Percentiles rank a stretch among this genome's conserved stretches.
Evolutionary conservation across 805 yeast genomes (phyloP).

Genomic region (Monosporozyma servazzii): DNA sequence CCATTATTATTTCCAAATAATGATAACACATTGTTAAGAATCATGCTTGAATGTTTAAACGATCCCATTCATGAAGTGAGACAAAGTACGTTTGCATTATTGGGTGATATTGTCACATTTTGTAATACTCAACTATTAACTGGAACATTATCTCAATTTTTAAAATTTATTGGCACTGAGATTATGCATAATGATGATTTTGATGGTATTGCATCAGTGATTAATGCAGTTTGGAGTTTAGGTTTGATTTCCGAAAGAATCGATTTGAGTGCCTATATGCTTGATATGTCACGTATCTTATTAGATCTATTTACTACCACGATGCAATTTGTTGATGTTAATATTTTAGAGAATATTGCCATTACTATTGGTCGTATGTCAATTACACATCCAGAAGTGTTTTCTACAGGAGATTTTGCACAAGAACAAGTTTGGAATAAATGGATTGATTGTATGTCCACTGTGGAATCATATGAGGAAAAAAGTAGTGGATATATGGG

Average conservation of each 20-base stretch:
- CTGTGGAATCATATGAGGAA: constrained; percentile 72
- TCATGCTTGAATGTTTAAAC: constrained; percentile 60
- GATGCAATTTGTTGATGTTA: constrained; percentile 17
- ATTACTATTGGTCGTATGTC: constrained; percentile 87
- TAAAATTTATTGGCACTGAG: constrained; percentile 63
- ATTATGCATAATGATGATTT: constrained; percentile 37
- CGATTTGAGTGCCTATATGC: constrained; percentile 22
- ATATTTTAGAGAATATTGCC: constrained; percentile 79
- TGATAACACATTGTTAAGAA: constrained; percentile 42
- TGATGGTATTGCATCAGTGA: constrained; percentile 27
- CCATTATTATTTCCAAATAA: constrained; percentile 32
- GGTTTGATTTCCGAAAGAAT: constrained; percentile 73
- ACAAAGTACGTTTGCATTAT: constrained; percentile 79
- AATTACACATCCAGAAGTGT: constrained; percentile 45
- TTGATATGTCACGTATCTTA: constrained; percentile 23
- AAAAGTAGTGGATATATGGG: constrained; percentile 84
- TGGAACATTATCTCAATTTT: constrained; percentile 35
- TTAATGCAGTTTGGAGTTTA: constrained; percentile 85
- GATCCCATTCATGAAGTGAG: constrained; percentile 82
- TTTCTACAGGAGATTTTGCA: constrained; percentile 39
- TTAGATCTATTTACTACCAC: constrained; percentile 24
- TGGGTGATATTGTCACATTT: constrained; percentile 80
- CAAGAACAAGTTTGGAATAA: constrained; percentile 37
- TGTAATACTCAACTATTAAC: constrained; percentile 30
- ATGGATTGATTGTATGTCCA: constrained; percentile 66